These are phyloP conservation scores for Suhomyces chickasaworum DNA, from an alignment of 1,139 yeast genomes.

Conservation along the genomic window DNA sequence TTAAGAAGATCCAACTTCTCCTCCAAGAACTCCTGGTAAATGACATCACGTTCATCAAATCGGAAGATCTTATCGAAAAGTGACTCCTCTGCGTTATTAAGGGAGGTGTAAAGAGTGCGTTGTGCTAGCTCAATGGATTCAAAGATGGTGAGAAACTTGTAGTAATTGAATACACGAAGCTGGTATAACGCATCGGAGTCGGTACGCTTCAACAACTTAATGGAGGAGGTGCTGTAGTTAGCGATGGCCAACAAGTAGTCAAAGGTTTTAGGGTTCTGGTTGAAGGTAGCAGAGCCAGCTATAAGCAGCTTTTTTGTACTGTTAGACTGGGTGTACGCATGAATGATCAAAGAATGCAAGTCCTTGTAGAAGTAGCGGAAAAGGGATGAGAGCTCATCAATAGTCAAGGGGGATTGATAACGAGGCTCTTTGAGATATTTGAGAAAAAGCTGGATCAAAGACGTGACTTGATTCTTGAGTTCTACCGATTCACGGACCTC, in stretches of 20 bases:
- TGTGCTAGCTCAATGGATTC: constrained; percentile 41
- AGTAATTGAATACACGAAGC: constrained; percentile 44
- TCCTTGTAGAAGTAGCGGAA: constrained; percentile 42
- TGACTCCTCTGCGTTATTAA: constrained; percentile 29
- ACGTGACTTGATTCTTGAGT: constrained; percentile 27
- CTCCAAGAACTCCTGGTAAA: constrained; percentile 39
- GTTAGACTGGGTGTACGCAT: constrained; percentile 43
- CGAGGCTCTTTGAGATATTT: constrained; percentile 48
- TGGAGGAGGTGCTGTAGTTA: constrained; percentile 42
- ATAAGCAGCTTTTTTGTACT: constrained; percentile 43
- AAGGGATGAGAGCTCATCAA: constrained; percentile 36
- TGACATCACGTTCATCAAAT: constrained; percentile 43
- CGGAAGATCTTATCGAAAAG: constrained; percentile 43
- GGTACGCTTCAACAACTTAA: constrained; percentile 39
- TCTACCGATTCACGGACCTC: constrained; percentile 16
- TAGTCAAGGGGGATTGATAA: constrained; percentile 43
- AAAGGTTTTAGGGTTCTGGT: constrained; percentile 33
- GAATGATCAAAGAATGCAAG: constrained; percentile 37
- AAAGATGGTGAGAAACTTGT: constrained; percentile 39
- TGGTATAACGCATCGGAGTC: constrained; percentile 43
- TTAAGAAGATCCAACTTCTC: constrained; percentile 36
- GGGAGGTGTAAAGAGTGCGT: constrained; percentile 30
- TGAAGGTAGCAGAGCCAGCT: constrained; percentile 32
- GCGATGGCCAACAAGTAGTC: constrained; percentile 51
- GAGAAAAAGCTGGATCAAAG: constrained; percentile 33